A percentile compares a stretch with the other conserved stretches of the same genome.
These are phyloP conservation scores for Lactifluus rugatus DNA, from an alignment of 768 basidiomycete genomes.

Conservation along the genomic window DNA sequence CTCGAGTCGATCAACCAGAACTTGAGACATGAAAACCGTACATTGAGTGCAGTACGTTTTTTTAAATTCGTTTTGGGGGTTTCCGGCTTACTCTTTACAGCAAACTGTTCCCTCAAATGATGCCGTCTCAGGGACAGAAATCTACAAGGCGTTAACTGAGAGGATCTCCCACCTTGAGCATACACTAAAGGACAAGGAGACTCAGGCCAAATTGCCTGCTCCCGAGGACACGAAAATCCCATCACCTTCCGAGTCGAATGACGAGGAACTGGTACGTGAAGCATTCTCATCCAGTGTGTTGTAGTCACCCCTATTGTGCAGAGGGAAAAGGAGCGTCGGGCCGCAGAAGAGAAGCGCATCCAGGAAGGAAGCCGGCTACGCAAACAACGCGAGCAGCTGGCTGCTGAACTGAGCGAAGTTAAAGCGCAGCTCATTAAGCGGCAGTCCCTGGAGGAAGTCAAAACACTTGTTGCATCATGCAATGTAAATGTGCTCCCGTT, in stretches of 20 bases:
- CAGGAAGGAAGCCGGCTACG: constrained; percentile 18
- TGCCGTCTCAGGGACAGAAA: constrained; percentile 5
- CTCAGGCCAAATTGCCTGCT: neutral
- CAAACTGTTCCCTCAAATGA: constrained; percentile 16
- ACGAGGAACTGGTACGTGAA: constrained; percentile 7
- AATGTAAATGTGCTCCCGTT: neutral
- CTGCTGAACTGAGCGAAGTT: constrained; percentile 17
- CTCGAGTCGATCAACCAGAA: constrained; percentile 13
- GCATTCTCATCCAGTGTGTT: neutral
- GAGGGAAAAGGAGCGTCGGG: constrained; percentile 13
- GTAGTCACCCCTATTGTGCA: neutral
- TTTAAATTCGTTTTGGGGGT: neutral
- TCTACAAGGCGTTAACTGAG: constrained; percentile 8
- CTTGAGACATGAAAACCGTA: constrained; percentile 22
- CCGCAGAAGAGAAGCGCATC: constrained; percentile 13
- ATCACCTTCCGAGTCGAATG: constrained; percentile 3
- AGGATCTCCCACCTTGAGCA: constrained; percentile 9
- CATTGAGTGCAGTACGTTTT: constrained; percentile 8
- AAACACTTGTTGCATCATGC: constrained; percentile 9
- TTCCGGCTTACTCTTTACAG: neutral
- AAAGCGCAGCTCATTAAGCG: constrained; percentile 17
- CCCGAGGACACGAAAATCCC: constrained; percentile 2
- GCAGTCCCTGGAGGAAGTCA: constrained; percentile 13
- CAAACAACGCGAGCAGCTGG: constrained; percentile 16
- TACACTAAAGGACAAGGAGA: constrained; percentile 14